These are phyloP conservation scores for Pythium diclinum DNA, from an alignment of 352 stramenopile species.

Conservation along the genomic window DNA sequence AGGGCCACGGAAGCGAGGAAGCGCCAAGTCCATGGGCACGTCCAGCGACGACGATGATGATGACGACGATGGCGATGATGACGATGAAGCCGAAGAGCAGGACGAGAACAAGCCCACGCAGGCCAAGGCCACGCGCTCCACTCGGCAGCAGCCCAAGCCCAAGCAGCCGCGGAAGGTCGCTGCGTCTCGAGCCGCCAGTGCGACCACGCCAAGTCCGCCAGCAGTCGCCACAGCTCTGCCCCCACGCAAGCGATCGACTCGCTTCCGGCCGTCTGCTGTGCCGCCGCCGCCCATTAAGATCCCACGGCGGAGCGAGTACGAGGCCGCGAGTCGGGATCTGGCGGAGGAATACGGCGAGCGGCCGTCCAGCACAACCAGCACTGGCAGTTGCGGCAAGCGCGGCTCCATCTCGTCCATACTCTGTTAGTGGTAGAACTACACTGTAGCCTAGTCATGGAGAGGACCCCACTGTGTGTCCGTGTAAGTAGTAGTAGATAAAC, in stretches of 20 bases:
- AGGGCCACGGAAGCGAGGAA: conserved; percentile 10
- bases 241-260: conserved; percentile 11
- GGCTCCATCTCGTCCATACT: conserved; percentile 76
- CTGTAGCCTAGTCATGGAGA: neutral
- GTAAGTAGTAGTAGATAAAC: neutral
- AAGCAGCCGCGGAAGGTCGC: conserved; percentile 1
- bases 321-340: conserved; percentile 16
- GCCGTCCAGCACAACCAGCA: conserved; percentile 53
- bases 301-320: conserved; percentile 37
- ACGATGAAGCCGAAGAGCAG: conserved; percentile 12
- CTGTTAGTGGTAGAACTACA: conserved; percentile 29
- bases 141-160: neutral
- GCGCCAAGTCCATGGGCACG: neutral
- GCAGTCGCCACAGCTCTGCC: neutral
- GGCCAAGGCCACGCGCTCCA: conserved; percentile 11
- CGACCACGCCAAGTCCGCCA: neutral
- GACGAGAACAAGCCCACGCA: conserved; percentile 15
- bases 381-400: conserved; percentile 45
- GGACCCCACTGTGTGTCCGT: neutral
- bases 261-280: conserved; percentile 18
- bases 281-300: conserved; percentile 68
- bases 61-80: conserved; percentile 20
- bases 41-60: conserved; percentile 16
- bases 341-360: conserved; percentile 24
- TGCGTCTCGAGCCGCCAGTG: neutral